These are phyloP conservation scores for Oryza longistaminata DNA, from an alignment of 176 grass and related monocot genomes.

Conservation along the genomic window DNA sequence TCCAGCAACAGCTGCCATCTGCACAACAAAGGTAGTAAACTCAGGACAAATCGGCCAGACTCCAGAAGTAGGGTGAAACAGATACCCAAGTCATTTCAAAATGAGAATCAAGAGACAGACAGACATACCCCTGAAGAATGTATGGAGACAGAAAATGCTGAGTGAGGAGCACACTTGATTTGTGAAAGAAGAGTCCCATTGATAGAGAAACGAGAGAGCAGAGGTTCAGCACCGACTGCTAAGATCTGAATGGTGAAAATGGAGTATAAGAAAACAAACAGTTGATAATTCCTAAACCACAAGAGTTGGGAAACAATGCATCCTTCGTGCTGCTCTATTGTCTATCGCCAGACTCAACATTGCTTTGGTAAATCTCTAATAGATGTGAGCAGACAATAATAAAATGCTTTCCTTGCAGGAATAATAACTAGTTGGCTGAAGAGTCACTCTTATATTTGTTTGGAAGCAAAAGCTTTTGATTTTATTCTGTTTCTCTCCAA, in stretches of 20 bases:
- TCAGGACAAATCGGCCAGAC: neutral
- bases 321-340: neutral
- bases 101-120: neutral
- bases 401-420: conserved; percentile 1
- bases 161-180: conserved; percentile 89
- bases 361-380: neutral
- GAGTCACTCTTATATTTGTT: neutral
- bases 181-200: conserved; percentile 70
- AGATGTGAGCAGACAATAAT: neutral
- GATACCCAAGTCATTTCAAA: neutral
- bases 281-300: conserved; percentile 9
- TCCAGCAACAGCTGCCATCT: conserved; percentile 76
- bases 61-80: neutral
- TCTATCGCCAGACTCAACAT: conserved; percentile 8
- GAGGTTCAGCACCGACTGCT: conserved; percentile 78
- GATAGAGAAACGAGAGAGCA: conserved; percentile 70
- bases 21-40: neutral
- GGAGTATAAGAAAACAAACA: neutral
- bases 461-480: neutral
- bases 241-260: conserved; percentile 63
- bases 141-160: conserved; percentile 73
- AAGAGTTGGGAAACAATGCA: conserved; percentile 29
- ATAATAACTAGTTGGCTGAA: neutral
- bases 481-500: neutral
- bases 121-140: conserved; percentile 82